Base-by-base conservation (phyloP, 2,329 filamentous ascomycete genomes). In the Diaporthe longicolla region DNA sequence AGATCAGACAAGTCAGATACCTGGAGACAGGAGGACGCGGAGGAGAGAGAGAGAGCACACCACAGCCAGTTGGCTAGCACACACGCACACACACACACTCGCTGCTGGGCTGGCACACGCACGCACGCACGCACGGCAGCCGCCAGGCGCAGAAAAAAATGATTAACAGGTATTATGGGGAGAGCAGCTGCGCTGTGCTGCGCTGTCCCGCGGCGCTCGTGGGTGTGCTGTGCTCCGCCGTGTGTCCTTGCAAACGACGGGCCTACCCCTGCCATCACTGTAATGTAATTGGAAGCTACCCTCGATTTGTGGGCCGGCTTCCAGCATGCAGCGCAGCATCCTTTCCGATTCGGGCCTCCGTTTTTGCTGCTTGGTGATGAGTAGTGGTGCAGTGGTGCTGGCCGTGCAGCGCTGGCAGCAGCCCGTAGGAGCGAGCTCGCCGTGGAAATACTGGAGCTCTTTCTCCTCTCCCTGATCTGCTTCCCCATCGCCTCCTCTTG, bases 301-400 rank as follows among this genome's bases (percentile, higher is more conserved):
- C 32, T 68, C 48, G 17, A 68, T 40, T 40, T 52, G 48, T 68
- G 63, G 63, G 63, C 11, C 63, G 48, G 21, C 26, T 54, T 40
- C 40, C 63, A 68, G 48, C 45, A 21, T 68, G 48, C 48, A 45
- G 45, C 48, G 32, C 63, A 68, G 48, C 45, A 68, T 54, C 63
- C 48, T 68, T 68, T 40, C 63, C 63, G n/a, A 40, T 68, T 40
- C 32, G 63, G 63, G 63, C 63, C 48, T 68, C 63, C 63, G 63
- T 68, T 68, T 68, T 37, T 54, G n/a, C 29, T 40, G 63, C 26
- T 54, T 68, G 63, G 48, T 54, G 63, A 54, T 43, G 40, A 48
- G 45, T 11, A 15, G n/a, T 21, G 13, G n/a, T 65, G 24, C 59
- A 15, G n/a, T 21, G 13, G n/a, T 65, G 24, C 59, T 48, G 40